Base-by-base conservation (phyloP, 495 filamentous ascomycete species). In the Ramalina intermedia region DNA sequence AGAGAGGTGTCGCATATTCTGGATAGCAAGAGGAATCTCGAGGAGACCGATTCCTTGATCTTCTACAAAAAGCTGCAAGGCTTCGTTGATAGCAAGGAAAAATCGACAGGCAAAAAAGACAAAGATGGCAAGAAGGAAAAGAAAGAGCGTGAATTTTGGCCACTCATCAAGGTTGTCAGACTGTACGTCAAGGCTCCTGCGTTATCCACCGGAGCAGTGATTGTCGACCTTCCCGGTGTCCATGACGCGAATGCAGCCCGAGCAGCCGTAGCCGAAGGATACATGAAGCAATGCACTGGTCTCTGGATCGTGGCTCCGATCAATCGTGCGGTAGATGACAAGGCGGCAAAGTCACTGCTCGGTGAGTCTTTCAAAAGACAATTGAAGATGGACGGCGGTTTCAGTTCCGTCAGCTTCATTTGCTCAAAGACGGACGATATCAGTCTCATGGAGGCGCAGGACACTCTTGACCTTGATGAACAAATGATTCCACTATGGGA, bases 401-500 rank as follows among this genome's bases (percentile, higher is more conserved):
- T 75, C 45, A 69, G 65, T 0, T 50, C 56, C 6, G 66, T 85
- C 14, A 81, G 71, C 0, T 79, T 86, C 47, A 78, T 86, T 18
- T 82, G 80, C 52, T 76, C 72, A 13, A 85, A 84, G 59, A 79
- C 78, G 5, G 82, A 85, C 58, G 79, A 82, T 41, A 78, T 84
- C 24, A 69, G 62, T 14, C 57, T 81, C 8, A 69, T 65, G 1
- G 72, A 78, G 38, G 69, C 75, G 11, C 59, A 68, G 8, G 58
- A 66, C 14, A 69, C 63, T 26, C 60, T 76, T 41, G 63, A 65
- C 16, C 56, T 74, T 7, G 65, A 68, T 20, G 64, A 68, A 0
- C 51, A 73, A 29, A 51, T 68, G 42, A 43, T 40, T 6, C 36
- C 59, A 1, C 57, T 58, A n/a, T 55, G 54, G 46, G 56, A 61